Conservation (phyloP, 2,329 filamentous ascomycete species). For the Fusarium poae region DNA sequence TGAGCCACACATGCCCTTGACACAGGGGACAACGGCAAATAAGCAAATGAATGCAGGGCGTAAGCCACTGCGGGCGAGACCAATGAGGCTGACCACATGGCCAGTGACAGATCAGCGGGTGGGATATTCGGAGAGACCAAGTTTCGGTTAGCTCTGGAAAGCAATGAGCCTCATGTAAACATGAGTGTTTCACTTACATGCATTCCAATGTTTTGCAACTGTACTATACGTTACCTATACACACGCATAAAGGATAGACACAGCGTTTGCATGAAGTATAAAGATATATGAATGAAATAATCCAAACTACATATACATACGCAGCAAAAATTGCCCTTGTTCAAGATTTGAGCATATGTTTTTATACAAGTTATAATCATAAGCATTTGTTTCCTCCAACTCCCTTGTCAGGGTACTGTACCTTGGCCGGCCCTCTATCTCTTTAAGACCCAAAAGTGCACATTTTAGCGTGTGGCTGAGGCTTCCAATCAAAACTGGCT, state of each 20-base stretch:
- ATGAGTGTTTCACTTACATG: slow-evolving; percentile 21
- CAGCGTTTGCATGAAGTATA: slow-evolving; percentile 13
- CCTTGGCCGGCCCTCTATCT: too few species aligned
- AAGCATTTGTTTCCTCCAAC: neutral
- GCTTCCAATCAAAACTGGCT: too few species aligned
- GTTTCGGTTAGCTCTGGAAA: slow-evolving; percentile 20
- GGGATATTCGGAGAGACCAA: slow-evolving; percentile 30
- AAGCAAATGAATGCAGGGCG: slow-evolving; percentile 25
- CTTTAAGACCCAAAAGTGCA: too few species aligned
- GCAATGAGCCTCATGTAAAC: slow-evolving; percentile 36
- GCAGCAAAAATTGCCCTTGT: neutral
- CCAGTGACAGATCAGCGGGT: slow-evolving; percentile 32
- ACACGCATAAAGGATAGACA: neutral
- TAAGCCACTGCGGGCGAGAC: slow-evolving; percentile 20
- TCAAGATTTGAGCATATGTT: neutral
- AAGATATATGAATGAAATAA: slow-evolving; percentile 13
- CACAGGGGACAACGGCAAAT: slow-evolving; percentile 11
- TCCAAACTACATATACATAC: slow-evolving; percentile 20
- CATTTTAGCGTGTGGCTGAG: too few species aligned
- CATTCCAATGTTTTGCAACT: neutral
- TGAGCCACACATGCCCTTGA: slow-evolving; percentile 8
- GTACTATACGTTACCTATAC: slow-evolving; percentile 2
- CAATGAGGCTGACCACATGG: slow-evolving; percentile 37
- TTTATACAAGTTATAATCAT: slow-evolving; percentile 1
- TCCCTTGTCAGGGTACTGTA: slow-evolving; percentile 6